Evolutionary conservation across 139 green algal species (phyloP).

Genomic region (Micractinium sp.): DNA sequence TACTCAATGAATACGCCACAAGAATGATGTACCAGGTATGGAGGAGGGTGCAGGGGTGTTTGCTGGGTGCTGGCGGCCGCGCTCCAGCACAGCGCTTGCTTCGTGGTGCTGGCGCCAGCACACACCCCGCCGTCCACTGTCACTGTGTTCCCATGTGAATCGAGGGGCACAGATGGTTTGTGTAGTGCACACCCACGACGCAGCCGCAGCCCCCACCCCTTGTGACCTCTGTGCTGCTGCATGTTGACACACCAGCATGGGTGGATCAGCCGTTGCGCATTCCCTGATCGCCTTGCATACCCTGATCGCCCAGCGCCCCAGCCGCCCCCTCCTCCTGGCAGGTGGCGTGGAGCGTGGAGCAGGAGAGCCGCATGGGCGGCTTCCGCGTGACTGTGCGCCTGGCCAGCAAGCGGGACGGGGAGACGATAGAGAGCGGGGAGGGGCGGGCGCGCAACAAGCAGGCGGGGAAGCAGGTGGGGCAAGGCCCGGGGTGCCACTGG

Average conservation of each 20-base stretch:
- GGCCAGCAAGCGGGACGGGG: conserved; percentile 11
- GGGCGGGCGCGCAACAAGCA: conserved; percentile 32
- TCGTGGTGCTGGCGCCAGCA: no score
- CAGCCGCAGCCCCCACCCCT: no score
- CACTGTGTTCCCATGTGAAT: no score
- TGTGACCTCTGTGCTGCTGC: no score
- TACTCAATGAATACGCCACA: conserved; percentile 26
- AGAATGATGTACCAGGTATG: conserved; percentile 8
- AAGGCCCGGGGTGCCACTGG: background rate
- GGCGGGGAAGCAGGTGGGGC: conserved; percentile 27
- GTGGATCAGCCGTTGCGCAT: no score
- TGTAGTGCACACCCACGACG: no score
- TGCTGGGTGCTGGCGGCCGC: background rate
- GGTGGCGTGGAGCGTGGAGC: background rate
- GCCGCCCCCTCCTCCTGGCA: background rate
- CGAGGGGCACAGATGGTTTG: no score
- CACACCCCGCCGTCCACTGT: no score
- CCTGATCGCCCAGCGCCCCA: no score
- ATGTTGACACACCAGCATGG: no score
- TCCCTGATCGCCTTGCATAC: no score
- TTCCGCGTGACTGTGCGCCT: background rate
- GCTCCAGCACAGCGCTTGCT: background rate
- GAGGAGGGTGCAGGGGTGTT: background rate
- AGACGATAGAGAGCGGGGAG: background rate
- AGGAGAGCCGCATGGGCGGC: background rate